phyloP scores from a whole-genome alignment of 371 early-diverging fungal species.

The Smittium culicis region DNA sequence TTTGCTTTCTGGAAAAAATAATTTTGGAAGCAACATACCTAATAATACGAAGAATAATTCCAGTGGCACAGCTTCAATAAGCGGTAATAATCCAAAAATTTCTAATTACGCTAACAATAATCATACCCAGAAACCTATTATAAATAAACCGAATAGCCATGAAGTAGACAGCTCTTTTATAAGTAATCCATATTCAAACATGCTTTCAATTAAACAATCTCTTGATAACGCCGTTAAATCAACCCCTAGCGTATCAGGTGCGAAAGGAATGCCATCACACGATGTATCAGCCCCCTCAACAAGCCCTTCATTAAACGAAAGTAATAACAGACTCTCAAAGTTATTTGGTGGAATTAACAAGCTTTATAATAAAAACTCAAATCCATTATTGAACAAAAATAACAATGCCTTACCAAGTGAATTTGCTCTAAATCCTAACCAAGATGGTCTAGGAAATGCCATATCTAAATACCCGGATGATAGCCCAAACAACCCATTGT shows the following conservation, averaged over 20 bases:
- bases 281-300: background rate
- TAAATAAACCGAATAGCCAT: background rate
- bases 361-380: background rate
- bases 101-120: slow-evolving; percentile 1
- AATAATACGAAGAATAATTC: background rate
- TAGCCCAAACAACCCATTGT: background rate
- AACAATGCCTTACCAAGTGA: background rate
- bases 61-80: background rate
- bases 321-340: background rate
- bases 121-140: background rate
- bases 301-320: background rate
- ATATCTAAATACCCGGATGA: slow-evolving; percentile 2
- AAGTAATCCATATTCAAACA: background rate
- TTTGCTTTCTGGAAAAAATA: background rate
- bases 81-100: background rate
- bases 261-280: background rate
- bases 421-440: background rate
- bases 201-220: background rate
- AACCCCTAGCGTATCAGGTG: slow-evolving; percentile 5
- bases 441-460: background rate
- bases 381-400: background rate
- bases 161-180: background rate
- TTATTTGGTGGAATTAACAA: background rate
- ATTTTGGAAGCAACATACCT: background rate
- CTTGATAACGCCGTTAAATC: slow-evolving; percentile 6